A percentile compares a stretch with the other conserved stretches of the same genome.
Conservation (phyloP, 306 rosid genomes). For the Dryas octopetala region DNA sequence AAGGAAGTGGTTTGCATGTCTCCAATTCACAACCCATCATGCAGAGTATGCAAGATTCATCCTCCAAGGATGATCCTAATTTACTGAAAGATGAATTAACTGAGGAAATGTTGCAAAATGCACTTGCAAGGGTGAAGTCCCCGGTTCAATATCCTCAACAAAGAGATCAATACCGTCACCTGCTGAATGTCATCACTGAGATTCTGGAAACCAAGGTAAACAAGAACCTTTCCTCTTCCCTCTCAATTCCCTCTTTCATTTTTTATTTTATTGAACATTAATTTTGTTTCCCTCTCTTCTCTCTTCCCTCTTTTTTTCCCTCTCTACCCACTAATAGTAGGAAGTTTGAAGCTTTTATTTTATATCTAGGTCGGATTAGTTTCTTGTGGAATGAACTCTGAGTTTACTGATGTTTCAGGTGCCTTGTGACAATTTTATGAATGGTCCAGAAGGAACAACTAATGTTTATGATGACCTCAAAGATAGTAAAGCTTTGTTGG, state of each 20-base stretch:
- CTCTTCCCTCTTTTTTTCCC: no score
- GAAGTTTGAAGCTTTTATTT: no score
- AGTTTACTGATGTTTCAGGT: slow-evolving; percentile 40
- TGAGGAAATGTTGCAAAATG: slow-evolving; percentile 76
- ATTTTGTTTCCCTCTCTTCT: no score
- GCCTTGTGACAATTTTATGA: slow-evolving; percentile 26
- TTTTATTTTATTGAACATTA: no score
- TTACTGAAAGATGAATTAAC: slow-evolving; percentile 74
- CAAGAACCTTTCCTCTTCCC: neutral
- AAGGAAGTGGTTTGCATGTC: slow-evolving; percentile 86
- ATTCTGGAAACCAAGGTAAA: slow-evolving; percentile 72
- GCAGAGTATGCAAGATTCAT: slow-evolving; percentile 41
- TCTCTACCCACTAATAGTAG: no score
- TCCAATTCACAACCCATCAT: slow-evolving; percentile 53
- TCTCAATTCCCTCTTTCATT: no score
- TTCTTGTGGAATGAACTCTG: neutral
- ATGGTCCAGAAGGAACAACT: slow-evolving; percentile 36
- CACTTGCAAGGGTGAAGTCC: slow-evolving; percentile 86
- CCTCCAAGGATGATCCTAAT: slow-evolving; percentile 57
- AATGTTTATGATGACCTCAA: slow-evolving; percentile 36
- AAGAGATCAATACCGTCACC: slow-evolving; percentile 76
- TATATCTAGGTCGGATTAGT: neutral
- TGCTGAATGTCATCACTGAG: slow-evolving; percentile 62
- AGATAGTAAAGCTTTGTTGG: slow-evolving; percentile 58
- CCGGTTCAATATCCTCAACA: slow-evolving; percentile 90